Evolutionary conservation across 768 basidiomycete species (phyloP).

Genomic region (Boletus insuetus): DNA sequence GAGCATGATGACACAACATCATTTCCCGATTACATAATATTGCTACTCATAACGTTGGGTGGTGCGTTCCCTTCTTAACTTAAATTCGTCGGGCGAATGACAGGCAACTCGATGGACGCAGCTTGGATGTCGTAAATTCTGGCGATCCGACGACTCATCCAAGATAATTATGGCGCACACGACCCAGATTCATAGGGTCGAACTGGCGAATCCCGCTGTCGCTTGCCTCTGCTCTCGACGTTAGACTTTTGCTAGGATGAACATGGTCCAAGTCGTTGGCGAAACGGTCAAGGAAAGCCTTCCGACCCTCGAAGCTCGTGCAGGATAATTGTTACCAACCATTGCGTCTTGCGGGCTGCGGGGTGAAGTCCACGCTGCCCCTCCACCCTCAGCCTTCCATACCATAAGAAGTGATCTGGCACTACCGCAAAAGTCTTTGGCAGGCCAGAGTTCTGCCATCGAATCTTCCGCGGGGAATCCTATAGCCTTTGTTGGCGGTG

Average conservation of each 20-base stretch:
- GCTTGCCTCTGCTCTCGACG: not conserved
- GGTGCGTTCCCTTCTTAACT: no score
- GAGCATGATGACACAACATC: no score
- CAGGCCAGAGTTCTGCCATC: not conserved
- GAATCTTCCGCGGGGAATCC: not conserved
- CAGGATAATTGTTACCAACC: not conserved
- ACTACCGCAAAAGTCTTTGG: not conserved
- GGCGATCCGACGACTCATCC: not conserved
- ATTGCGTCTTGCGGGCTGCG: not conserved
- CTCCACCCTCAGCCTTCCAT: not conserved
- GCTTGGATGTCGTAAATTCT: slow-evolving; percentile 12
- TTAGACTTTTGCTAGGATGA: not conserved
- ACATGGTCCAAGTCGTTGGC: not conserved
- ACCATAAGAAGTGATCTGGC: not conserved
- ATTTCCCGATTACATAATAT: no score
- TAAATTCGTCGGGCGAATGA: not conserved
- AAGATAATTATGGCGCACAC: not conserved
- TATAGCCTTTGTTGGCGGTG: not conserved
- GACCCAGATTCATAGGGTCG: slow-evolving; percentile 5
- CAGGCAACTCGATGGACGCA: not conserved
- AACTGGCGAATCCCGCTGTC: slow-evolving; percentile 3
- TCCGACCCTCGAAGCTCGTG: not conserved
- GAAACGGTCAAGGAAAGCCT: not conserved
- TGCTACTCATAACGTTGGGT: no score
- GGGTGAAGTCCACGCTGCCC: not conserved